Evolutionary conservation across 2,329 filamentous ascomycete genomes (phyloP).

Genomic region (Cytospora chrysosperma): DNA sequence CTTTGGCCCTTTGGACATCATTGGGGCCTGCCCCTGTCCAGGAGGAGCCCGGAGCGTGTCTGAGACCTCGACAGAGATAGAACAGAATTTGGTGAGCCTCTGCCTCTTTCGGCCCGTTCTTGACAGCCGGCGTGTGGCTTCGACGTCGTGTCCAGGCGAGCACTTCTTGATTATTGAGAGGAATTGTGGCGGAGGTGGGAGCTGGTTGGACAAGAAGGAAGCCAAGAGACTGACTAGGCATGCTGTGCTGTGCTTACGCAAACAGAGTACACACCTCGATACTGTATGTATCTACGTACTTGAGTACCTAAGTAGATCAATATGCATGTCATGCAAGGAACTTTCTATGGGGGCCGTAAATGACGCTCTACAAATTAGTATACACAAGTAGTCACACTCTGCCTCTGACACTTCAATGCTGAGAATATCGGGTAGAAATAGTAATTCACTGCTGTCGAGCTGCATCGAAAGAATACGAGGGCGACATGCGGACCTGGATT

Average conservation of each 20-base stretch:
- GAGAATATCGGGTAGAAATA: too few relatives aligned
- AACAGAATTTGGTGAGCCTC: neutral
- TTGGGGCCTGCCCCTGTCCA: neutral
- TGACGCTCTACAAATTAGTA: neutral
- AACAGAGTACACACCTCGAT: neutral
- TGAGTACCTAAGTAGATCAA: too few relatives aligned
- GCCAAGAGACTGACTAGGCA: neutral
- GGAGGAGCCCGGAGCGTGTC: neutral
- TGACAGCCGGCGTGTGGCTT: conserved; percentile 2
- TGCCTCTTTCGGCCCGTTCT: conserved; percentile 16
- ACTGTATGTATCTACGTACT: too few relatives aligned
- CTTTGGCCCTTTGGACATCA: neutral
- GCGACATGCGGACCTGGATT: neutral
- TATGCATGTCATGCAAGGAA: conserved; percentile 10
- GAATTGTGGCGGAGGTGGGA: conserved; percentile 16
- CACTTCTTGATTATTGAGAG: neutral
- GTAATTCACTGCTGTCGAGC: neutral
- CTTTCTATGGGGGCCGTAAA: conserved; percentile 5
- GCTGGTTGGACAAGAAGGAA: conserved; percentile 12
- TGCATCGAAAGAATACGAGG: neutral
- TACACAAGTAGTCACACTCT: neutral
- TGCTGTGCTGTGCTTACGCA: neutral
- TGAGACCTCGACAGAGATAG: conserved; percentile 6
- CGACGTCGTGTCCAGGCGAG: neutral
- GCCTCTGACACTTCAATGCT: neutral